Evolutionary conservation across 306 rosid genomes (phyloP).

Genomic region (Lathyrus oleraceus): DNA sequence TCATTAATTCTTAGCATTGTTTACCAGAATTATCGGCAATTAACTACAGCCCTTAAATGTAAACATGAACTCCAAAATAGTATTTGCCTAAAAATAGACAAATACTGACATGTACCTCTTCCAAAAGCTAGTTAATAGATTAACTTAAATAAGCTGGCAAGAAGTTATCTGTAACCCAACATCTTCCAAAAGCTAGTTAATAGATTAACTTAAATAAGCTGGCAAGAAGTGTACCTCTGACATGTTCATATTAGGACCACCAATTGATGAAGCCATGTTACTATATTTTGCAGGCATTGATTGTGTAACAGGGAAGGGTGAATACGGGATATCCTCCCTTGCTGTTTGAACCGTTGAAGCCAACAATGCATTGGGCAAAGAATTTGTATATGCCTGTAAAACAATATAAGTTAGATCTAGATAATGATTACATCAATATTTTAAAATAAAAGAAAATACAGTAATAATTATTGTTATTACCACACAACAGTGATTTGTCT

Average conservation of each 20-base stretch:
- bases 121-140: slow-evolving; percentile 12
- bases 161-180: slow-evolving; percentile 30
- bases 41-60: slow-evolving; percentile 11
- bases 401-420: slow-evolving; percentile 21
- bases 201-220: slow-evolving; percentile 10
- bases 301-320: slow-evolving; percentile 85
- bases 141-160: slow-evolving; percentile 18
- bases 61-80: neutral
- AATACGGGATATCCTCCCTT: slow-evolving; percentile 87
- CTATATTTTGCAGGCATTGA: slow-evolving; percentile 75
- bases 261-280: slow-evolving; percentile 79
- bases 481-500: neutral
- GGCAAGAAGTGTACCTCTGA: slow-evolving; percentile 68
- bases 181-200: slow-evolving; percentile 6
- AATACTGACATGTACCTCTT: slow-evolving; percentile 1
- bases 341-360: slow-evolving; percentile 73
- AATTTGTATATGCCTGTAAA: slow-evolving; percentile 78
- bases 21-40: neutral
- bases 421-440: slow-evolving; percentile 3
- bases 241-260: slow-evolving; percentile 80
- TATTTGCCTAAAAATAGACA: neutral
- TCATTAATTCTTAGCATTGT: slow-evolving; percentile 11
- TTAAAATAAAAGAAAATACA: slow-evolving; percentile 11
- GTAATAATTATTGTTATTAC: slow-evolving; percentile 1
- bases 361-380: slow-evolving; percentile 81